Evolutionary conservation across 2,329 filamentous ascomycete genomes (phyloP), one percentile per base, ranked within the genome.

Genomic region (Tolypocladium amazonense): DNA sequence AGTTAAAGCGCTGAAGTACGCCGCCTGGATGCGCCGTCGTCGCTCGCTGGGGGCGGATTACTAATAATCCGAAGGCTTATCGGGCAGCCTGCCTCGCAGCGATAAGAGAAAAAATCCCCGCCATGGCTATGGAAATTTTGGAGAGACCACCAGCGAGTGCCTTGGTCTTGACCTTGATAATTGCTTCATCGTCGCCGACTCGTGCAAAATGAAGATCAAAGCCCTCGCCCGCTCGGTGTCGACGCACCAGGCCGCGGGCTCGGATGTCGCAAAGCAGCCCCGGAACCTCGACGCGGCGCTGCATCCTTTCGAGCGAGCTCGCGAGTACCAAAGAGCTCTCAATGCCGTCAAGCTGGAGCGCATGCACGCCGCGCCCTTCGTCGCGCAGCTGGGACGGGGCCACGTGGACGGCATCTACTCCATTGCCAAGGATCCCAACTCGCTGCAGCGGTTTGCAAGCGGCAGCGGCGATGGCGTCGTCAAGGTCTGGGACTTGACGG

Each of bases 321-420:
- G 92, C 73, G 92, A 96, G 77, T 81, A 80, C 66, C 72, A 77
- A 58, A 72, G 80, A 59, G 80, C 81, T 9, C 73, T 83, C 64
- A 82, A 91, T 83, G 92, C 92, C 33, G 91, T 92, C 61, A 97
- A 97, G 74, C 77, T 97, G 62, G 91, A 96, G 76, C 88, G 92
- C 67, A 93, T 97, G 88, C 96, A 96, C 73, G 83, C 79, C 9
- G 76, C 77, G 61, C 79, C 79, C 4, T 96, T 96, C 70, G 77
- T 99, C 53, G 89, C 83, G 0, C 90, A 97, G 72, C 84, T 99
- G 30, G 93, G 93, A 58, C 82, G 85, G 38, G 93, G 94, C 25
- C 94, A 99, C 75, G 90, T 97, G 59, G 94, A 99, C 69, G 94
- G 94, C 63, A 75, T 78, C 41, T 94, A 93, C 73, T 84, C 84